These are phyloP conservation scores for Dactylellina parvicollis DNA, from an alignment of 2,329 filamentous ascomycete genomes.

Conservation along the genomic window DNA sequence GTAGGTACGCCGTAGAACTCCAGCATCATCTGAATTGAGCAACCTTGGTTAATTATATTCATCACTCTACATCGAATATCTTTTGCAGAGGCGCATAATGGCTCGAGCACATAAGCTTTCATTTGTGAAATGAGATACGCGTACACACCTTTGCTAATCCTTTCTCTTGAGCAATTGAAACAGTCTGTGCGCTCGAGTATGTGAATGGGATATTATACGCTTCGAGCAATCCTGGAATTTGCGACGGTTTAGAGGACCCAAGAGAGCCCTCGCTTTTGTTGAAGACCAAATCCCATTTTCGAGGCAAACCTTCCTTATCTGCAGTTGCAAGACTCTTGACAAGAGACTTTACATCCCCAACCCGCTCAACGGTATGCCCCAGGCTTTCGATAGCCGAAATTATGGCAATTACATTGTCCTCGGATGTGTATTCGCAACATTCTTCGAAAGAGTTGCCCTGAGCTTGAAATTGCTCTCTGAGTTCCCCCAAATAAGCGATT, in stretches of 20 bases:
- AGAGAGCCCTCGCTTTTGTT: constrained; percentile 57
- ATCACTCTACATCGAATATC: too few relatives aligned
- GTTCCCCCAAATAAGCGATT: too few relatives aligned
- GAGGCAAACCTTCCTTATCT: constrained; percentile 35
- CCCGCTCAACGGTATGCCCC: constrained; percentile 2
- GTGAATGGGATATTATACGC: constrained; percentile 58
- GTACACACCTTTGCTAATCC: constrained; percentile 54
- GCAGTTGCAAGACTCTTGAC: constrained; percentile 23
- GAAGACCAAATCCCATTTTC: constrained; percentile 59
- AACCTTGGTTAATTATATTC: too few relatives aligned
- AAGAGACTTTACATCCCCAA: constrained; percentile 9
- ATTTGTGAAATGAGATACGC: background rate
- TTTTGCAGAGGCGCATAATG: too few relatives aligned
- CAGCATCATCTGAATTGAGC: too few relatives aligned
- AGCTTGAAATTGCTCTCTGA: too few relatives aligned
- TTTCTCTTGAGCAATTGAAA: constrained; percentile 56
- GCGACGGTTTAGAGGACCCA: constrained; percentile 56
- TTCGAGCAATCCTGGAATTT: constrained; percentile 58
- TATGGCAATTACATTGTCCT: too few relatives aligned
- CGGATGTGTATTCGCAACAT: too few relatives aligned
- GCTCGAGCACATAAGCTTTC: too few relatives aligned
- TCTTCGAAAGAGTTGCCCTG: too few relatives aligned
- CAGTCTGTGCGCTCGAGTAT: constrained; percentile 56
- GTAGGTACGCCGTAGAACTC: too few relatives aligned
- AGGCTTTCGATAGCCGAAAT: too few relatives aligned